Evolutionary conservation across 202 grass and related monocot genomes (phyloP).

Genomic region (Dendrocalamus latiflorus): DNA sequence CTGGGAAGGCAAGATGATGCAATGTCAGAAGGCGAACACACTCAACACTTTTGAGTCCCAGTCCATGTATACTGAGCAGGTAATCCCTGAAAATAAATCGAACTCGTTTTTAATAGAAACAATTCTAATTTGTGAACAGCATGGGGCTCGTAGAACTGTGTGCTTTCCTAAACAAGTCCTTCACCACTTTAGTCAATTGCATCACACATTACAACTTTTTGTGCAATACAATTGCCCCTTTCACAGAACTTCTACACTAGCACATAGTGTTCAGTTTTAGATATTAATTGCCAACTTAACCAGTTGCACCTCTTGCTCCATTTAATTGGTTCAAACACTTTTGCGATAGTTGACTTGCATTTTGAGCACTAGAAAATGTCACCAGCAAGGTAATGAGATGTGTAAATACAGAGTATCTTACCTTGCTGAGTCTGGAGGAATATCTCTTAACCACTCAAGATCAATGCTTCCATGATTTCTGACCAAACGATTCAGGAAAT

Average conservation of each 20-base stretch:
- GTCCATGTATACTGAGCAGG: slow-evolving; percentile 82
- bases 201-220: not conserved
- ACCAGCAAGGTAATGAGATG: slow-evolving; percentile 3
- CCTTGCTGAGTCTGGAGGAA: slow-evolving; percentile 66
- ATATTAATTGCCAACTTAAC: slow-evolving; percentile 18
- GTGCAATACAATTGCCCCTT: not conserved
- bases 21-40: slow-evolving; percentile 90
- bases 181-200: slow-evolving; percentile 1
- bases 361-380: slow-evolving; percentile 18
- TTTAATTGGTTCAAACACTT: not conserved
- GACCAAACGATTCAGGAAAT: slow-evolving; percentile 78
- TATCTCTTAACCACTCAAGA: slow-evolving; percentile 90
- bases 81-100: slow-evolving; percentile 65
- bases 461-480: slow-evolving; percentile 89
- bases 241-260: slow-evolving; percentile 10
- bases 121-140: slow-evolving; percentile 14
- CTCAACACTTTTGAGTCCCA: slow-evolving; percentile 96
- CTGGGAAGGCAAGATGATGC: slow-evolving; percentile 90
- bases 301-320: not conserved
- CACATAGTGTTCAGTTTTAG: not conserved
- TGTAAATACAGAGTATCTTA: slow-evolving; percentile 43
- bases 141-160: not conserved
- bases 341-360: slow-evolving; percentile 5
- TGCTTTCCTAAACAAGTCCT: not conserved
- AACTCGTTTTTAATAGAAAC: slow-evolving; percentile 10